Evolutionary conservation across 1,284 basidiomycete genomes (phyloP), one percentile per base, ranked within the genome.

Genomic region (Apiotrichum gamsii): DNA sequence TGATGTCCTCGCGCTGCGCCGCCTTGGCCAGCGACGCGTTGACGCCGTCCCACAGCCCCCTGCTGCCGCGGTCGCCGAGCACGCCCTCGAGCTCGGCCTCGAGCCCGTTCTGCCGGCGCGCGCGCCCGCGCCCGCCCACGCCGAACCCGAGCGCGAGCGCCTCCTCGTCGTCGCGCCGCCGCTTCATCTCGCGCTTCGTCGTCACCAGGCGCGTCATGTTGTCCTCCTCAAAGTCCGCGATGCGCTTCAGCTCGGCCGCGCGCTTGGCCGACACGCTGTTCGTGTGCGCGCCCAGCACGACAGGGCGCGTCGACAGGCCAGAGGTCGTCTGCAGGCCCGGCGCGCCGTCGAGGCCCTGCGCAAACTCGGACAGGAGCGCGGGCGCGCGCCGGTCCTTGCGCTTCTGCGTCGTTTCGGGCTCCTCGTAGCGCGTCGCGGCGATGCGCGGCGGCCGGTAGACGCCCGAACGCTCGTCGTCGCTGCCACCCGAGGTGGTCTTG

Each of bases 211-310:
- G 82, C 23, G 87, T 90, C 75, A 97, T 91, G 71, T 96, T 94
- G 45, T 90, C 88, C 72, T 97, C 94, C 73, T 98, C 94, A 71
- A 89, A 98, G 56, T 90, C 85, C 43, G 82, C 82, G 75, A 96
- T 84, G 13, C 84, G 80, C 58, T 83, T 81, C 51, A 97, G 77
- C 80, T 75, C 45, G 76, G 76, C 31, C 77, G 82, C 51, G 75
- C 80, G 43, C 43, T 72, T 71, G 16, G 63, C 60, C 4, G 62
- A 65, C 8, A 56, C 47, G n/a, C 62, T 63, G 51, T 71, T 72
- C 43, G 68, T 61, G 24, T 77, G 76, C 8, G 85, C 84, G 20
- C 56, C 54, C 21, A 50, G 36, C 25, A 60, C 47, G 5, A 67
- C 62, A 1, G 70, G 69, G 23, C 68, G 59, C 20, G 69, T 69